Percentiles rank a stretch among this genome's conserved stretches.
Evolutionary conservation across 2,329 filamentous ascomycete species (phyloP).

Genomic region (Fusarium sp.): DNA sequence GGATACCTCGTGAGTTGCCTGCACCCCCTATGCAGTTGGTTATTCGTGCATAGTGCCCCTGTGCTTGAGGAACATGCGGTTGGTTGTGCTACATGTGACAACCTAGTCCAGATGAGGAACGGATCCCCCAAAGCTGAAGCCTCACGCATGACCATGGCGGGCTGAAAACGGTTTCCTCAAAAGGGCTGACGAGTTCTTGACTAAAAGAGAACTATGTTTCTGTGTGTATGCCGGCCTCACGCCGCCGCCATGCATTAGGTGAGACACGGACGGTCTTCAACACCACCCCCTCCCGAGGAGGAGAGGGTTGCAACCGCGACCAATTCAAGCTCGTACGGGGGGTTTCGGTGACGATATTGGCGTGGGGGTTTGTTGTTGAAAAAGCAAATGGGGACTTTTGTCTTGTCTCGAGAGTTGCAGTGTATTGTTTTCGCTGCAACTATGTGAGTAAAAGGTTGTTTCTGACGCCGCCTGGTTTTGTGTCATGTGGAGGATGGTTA

Average conservation of each 20-base stretch:
- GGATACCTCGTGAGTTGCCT: neutral
- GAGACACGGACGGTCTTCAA: neutral
- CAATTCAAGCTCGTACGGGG: neutral
- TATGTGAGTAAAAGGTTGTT: neutral
- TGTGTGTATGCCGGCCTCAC: neutral
- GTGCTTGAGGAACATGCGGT: conserved; percentile 1
- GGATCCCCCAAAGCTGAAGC: neutral
- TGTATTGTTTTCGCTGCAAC: neutral
- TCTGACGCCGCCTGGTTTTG: neutral
- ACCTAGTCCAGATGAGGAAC: neutral
- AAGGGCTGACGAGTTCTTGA: neutral
- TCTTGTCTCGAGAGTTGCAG: neutral
- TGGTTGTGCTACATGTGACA: neutral
- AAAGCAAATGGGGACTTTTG: neutral
- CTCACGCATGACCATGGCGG: neutral
- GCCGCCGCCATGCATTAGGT: neutral
- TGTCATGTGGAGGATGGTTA: neutral
- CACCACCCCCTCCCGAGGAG: neutral
- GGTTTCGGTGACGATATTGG: neutral
- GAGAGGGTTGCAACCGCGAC: neutral
- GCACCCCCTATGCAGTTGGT: neutral
- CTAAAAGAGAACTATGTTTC: neutral
- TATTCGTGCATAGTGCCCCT: neutral
- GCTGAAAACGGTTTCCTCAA: neutral
- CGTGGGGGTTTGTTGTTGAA: neutral